Evolutionary conservation across 75 land plant genomes (phyloP).

Genomic region (Isoetes taiwanensis): DNA sequence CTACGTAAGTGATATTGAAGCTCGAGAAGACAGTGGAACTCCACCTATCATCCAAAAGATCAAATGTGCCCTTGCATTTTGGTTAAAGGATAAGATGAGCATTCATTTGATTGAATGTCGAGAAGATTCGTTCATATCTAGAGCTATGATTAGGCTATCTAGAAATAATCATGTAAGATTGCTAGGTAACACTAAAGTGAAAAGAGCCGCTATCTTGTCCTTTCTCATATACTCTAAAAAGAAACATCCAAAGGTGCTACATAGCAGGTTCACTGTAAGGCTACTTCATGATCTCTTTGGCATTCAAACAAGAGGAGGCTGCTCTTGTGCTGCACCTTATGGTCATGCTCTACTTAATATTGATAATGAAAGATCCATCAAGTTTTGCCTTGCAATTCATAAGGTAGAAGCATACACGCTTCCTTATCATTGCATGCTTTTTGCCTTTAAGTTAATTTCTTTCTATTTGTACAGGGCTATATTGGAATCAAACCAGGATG

Average conservation of each 20-base stretch:
- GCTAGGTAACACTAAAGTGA: conserved; percentile 35
- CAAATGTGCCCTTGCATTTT: conserved; percentile 51
- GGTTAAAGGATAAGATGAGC: conserved; percentile 68
- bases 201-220: conserved; percentile 49
- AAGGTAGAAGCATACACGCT: conserved; percentile 19
- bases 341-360: conserved; percentile 40
- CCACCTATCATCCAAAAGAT: conserved; percentile 52
- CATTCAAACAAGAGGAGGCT: conserved; percentile 51
- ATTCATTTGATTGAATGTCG: conserved; percentile 18
- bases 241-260: conserved; percentile 28
- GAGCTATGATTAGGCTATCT: conserved; percentile 32
- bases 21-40: conserved; percentile 61
- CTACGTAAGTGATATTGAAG: conserved; percentile 50
- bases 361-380: conserved; percentile 18
- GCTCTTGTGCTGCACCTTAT: conserved; percentile 61
- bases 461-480: conserved; percentile 69
- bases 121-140: conserved; percentile 22
- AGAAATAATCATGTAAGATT: conserved; percentile 30
- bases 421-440: background rate
- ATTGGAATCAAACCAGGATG: conserved; percentile 65
- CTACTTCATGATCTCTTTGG: conserved; percentile 53
- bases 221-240: conserved; percentile 24
- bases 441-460: too few relatives aligned
- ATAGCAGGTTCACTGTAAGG: conserved; percentile 35
- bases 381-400: conserved; percentile 16